phyloP scores from a whole-genome alignment of 805 yeast genomes.

The Maudiozyma turicensis region DNA sequence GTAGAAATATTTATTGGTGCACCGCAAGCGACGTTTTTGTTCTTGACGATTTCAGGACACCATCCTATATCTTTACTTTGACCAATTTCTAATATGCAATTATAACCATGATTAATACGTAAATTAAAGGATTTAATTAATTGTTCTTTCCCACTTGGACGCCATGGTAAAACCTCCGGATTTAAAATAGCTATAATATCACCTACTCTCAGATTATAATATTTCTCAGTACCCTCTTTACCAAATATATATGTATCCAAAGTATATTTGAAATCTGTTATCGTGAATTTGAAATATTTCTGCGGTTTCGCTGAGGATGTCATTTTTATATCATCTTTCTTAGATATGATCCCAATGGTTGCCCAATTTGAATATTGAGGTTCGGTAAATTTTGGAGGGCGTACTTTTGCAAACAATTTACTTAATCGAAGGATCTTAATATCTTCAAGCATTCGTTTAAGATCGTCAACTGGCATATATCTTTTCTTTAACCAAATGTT shows the following conservation, averaged over 20 bases:
- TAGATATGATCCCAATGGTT: slow-evolving; percentile 58
- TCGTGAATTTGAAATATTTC: slow-evolving; percentile 49
- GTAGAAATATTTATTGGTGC: slow-evolving; percentile 48
- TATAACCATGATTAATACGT: slow-evolving; percentile 39
- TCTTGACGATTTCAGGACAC: slow-evolving; percentile 44
- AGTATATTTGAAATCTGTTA: slow-evolving; percentile 59
- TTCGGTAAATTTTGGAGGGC: slow-evolving; percentile 57
- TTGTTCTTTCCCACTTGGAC: slow-evolving; percentile 13
- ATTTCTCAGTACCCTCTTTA: slow-evolving; percentile 48
- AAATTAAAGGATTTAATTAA: slow-evolving; percentile 41
- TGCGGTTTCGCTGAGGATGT: slow-evolving; percentile 34
- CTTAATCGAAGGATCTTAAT: slow-evolving; percentile 49
- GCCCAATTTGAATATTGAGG: slow-evolving; percentile 73
- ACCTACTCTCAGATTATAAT: slow-evolving; percentile 68
- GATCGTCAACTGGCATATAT: slow-evolving; percentile 32
- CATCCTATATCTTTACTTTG: slow-evolving; percentile 54
- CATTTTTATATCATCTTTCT: slow-evolving; percentile 44
- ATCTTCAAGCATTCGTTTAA: slow-evolving; percentile 35
- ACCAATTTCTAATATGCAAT: slow-evolving; percentile 65
- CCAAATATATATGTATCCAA: slow-evolving; percentile 58
- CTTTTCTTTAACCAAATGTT: slow-evolving; percentile 36
- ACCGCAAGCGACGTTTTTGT: slow-evolving; percentile 49
- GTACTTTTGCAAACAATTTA: slow-evolving; percentile 52
- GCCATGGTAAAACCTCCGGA: slow-evolving; percentile 48
- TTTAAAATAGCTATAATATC: slow-evolving; percentile 66